Evolutionary conservation across 768 basidiomycete genomes (phyloP).

Genomic region (Lactarius akahatsu): DNA sequence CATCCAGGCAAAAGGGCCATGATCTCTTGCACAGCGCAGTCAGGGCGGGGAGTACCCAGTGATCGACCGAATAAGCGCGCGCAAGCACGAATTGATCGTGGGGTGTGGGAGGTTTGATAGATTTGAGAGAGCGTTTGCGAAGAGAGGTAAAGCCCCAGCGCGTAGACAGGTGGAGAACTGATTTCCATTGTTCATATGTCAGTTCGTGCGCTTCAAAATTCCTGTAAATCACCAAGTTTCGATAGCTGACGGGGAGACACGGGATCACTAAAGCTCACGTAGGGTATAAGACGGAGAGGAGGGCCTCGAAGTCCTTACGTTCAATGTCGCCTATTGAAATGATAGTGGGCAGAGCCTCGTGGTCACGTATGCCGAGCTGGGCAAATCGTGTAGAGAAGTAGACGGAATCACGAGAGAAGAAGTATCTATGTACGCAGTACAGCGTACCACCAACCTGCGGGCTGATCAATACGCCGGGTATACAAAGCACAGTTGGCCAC

Average conservation of each 20-base stretch:
- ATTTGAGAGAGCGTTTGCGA: slow-evolving; percentile 3
- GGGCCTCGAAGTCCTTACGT: slow-evolving; percentile 1
- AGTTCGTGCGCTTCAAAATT: slow-evolving; percentile 4
- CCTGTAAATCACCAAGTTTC: neutral
- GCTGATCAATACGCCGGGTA: neutral
- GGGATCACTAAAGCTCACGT: neutral
- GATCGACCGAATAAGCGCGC: slow-evolving; percentile 1
- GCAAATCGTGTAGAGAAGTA: slow-evolving; percentile 23
- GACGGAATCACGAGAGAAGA: slow-evolving; percentile 26
- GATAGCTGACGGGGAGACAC: neutral
- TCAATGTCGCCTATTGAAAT: neutral
- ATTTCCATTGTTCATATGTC: slow-evolving; percentile 31
- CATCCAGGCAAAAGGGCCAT: slow-evolving; percentile 14
- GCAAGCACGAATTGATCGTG: slow-evolving; percentile 15
- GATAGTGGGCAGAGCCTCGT: slow-evolving; percentile 16
- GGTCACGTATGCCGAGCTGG: slow-evolving; percentile 17
- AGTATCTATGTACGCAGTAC: slow-evolving; percentile 26
- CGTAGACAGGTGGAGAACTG: slow-evolving; percentile 33
- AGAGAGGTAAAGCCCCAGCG: slow-evolving; percentile 34
- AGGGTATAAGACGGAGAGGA: slow-evolving; percentile 14
- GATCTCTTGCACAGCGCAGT: slow-evolving; percentile 19
- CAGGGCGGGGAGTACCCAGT: slow-evolving; percentile 27
- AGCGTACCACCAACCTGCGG: slow-evolving; percentile 22
- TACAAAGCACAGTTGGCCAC: neutral
- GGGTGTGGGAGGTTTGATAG: slow-evolving; percentile 1